phyloP scores from a whole-genome alignment of 441 rosid genomes.

The Brassica hybrid region DNA sequence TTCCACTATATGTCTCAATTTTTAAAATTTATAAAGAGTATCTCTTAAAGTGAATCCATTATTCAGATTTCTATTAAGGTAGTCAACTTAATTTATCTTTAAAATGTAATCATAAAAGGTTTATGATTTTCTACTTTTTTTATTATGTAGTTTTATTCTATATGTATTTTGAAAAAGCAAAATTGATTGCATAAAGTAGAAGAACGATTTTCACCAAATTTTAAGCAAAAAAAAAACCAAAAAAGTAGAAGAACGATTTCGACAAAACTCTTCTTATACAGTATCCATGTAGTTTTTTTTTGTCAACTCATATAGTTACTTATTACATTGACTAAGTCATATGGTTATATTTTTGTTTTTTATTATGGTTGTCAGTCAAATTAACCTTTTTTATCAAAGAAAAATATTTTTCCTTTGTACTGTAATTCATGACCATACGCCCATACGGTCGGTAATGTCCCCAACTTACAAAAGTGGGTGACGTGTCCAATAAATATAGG shows the following conservation, averaged over 20 bases:
- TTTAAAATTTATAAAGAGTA: background rate
- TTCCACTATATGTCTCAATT: background rate
- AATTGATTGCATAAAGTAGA: background rate
- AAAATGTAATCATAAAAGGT: too few species aligned
- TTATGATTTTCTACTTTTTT: background rate
- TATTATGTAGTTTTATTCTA: background rate
- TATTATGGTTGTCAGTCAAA: too few species aligned
- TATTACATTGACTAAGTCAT: too few species aligned
- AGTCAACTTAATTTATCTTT: background rate
- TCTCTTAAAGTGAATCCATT: background rate
- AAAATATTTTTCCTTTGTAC: background rate
- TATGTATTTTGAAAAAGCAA: background rate
- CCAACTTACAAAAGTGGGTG: conserved; percentile 3
- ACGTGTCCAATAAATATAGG: conserved; percentile 27
- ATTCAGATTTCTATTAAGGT: background rate
- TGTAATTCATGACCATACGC: conserved; percentile 3
- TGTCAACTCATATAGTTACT: too few species aligned
- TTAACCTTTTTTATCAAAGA: background rate
- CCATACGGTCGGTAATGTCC: background rate
- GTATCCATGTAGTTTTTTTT: too few species aligned
- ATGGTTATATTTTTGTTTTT: too few species aligned
- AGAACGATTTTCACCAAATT: too few species aligned
- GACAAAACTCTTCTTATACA: too few species aligned
- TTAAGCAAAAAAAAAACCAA: too few species aligned
- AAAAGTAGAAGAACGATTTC: too few species aligned